A percentile compares a stretch with the other conserved stretches of the same genome.
Conservation (phyloP, 2,329 filamentous ascomycete genomes). For the Xylariaceae sp. region DNA sequence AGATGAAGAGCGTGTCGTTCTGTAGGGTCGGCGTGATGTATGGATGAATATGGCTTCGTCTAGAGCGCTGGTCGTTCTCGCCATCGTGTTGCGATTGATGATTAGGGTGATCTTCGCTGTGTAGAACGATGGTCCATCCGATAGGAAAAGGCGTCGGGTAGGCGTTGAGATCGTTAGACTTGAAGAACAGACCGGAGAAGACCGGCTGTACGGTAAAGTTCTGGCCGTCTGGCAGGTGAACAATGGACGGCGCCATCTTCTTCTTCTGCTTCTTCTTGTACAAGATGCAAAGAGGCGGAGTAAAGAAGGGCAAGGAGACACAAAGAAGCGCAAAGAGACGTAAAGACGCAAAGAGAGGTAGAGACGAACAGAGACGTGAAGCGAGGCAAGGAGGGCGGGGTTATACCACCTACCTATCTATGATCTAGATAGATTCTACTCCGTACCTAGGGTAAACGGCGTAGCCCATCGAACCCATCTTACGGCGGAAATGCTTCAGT, state of each 20-base stretch:
- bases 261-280: neutral
- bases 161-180: conserved; percentile 72
- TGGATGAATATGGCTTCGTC: conserved; percentile 55
- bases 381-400: neutral
- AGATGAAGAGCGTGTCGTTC: conserved; percentile 86
- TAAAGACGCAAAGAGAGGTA: too few relatives aligned
- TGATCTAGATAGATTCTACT: neutral
- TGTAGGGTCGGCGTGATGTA: conserved; percentile 76
- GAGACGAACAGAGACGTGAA: too few relatives aligned
- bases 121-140: conserved; percentile 88
- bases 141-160: conserved; percentile 75
- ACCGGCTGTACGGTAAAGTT: conserved; percentile 79
- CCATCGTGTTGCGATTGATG: conserved; percentile 34
- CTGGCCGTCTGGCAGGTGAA: conserved; percentile 87
- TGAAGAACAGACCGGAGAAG: conserved; percentile 91
- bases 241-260: conserved; percentile 43
- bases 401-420: neutral
- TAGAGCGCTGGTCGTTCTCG: conserved; percentile 25
- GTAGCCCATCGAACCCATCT: neutral
- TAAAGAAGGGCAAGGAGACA: too few relatives aligned
- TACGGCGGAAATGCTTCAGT: neutral
- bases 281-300: neutral
- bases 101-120: conserved; percentile 59
- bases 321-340: too few relatives aligned
- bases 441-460: neutral